phyloP scores from a whole-genome alignment of 768 basidiomycete species.

The Mycena filopes region DNA sequence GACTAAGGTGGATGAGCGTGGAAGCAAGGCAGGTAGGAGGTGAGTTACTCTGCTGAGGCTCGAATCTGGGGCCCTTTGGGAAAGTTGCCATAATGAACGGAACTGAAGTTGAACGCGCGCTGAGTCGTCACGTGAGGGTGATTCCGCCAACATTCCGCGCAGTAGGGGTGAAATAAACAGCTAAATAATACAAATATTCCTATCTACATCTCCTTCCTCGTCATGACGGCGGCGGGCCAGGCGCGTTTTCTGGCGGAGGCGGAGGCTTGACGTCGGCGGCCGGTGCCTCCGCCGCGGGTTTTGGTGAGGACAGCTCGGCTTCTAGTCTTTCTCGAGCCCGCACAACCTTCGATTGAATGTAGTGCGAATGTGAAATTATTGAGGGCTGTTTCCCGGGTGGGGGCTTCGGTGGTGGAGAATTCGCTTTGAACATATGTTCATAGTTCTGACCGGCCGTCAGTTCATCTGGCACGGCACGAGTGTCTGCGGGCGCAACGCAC shows the following conservation, averaged over 20 bases:
- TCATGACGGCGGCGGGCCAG: constrained; percentile 11
- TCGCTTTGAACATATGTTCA: constrained; percentile 92
- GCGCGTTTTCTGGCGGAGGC: constrained; percentile 19
- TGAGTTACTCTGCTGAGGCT: constrained; percentile 49
- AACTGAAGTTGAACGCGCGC: background rate
- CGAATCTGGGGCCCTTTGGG: constrained; percentile 59
- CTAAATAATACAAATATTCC: constrained; percentile 25
- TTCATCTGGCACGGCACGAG: background rate
- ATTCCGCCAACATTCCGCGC: background rate
- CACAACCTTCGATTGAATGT: constrained; percentile 97
- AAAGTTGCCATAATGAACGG: constrained; percentile 42
- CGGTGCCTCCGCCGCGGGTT: background rate
- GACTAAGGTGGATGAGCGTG: constrained; percentile 39
- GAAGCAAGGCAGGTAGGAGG: background rate
- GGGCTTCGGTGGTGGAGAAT: constrained; percentile 66
- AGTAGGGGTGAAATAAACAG: constrained; percentile 21
- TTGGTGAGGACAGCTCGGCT: constrained; percentile 67
- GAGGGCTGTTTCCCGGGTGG: constrained; percentile 55
- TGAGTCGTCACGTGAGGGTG: constrained; percentile 8
- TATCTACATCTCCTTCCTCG: background rate
- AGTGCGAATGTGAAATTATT: constrained; percentile 77
- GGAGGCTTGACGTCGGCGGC: constrained; percentile 17
- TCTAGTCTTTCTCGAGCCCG: constrained; percentile 95
- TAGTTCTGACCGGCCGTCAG: constrained; percentile 70
- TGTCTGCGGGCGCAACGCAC: constrained; percentile 51